These are phyloP conservation scores for Cercospora sesami DNA, from an alignment of 2,329 filamentous ascomycete genomes.

Conservation along the genomic window DNA sequence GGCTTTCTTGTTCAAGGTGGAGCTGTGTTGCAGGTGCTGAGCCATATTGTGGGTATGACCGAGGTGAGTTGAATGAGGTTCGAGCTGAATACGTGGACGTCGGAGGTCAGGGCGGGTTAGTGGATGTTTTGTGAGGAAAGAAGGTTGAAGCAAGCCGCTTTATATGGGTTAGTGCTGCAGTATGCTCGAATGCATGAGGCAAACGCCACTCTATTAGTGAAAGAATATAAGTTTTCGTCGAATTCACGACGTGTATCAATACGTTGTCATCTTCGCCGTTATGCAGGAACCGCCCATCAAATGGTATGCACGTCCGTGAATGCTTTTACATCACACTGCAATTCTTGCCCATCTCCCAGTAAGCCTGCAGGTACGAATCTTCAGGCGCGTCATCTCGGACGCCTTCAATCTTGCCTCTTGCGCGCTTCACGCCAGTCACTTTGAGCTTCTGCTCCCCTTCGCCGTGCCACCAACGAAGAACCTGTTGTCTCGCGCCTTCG, in stretches of 20 bases:
- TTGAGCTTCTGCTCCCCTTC: slow-evolving; percentile 79
- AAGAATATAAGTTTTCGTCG: not conserved
- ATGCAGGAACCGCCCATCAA: not conserved
- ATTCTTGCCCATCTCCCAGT: slow-evolving; percentile 44
- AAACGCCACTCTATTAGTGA: not conserved
- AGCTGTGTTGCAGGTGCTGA: not conserved
- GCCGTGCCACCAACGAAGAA: slow-evolving; percentile 88
- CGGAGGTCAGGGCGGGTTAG: not conserved
- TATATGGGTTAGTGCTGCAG: not conserved
- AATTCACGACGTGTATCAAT: not conserved
- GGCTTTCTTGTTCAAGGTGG: not conserved
- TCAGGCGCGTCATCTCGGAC: slow-evolving; percentile 55
- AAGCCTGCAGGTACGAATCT: slow-evolving; percentile 75
- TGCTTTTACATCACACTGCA: slow-evolving; percentile 47
- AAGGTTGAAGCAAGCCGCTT: not conserved
- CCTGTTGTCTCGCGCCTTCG: slow-evolving; percentile 63
- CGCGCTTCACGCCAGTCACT: slow-evolving; percentile 71
- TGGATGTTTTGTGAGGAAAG: not conserved
- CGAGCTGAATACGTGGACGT: not conserved
- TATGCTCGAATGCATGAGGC: not conserved
- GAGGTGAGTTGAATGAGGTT: not conserved
- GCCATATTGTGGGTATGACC: not conserved
- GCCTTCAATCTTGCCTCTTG: slow-evolving; percentile 42
- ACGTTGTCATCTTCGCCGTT: not conserved
- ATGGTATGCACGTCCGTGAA: not conserved